These are phyloP conservation scores for Colletotrichum acutatum DNA, from an alignment of 2,329 filamentous ascomycete species.

Conservation along the genomic window DNA sequence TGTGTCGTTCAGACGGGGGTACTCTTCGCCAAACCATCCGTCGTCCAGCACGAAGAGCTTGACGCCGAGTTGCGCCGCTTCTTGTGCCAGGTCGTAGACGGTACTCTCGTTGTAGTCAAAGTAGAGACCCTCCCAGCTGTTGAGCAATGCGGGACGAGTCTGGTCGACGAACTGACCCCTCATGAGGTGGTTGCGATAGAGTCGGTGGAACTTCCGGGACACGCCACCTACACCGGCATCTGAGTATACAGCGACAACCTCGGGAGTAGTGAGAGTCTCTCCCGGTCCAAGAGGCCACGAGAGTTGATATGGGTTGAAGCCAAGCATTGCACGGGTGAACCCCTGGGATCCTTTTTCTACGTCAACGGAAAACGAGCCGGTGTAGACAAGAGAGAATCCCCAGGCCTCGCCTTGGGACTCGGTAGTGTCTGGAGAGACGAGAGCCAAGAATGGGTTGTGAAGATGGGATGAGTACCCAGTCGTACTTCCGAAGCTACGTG, in stretches of 20 bases:
- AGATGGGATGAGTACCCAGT: slow-evolving; percentile 72
- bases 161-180: slow-evolving; percentile 63
- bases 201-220: slow-evolving; percentile 69
- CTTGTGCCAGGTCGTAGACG: slow-evolving; percentile 64
- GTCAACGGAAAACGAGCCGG: slow-evolving; percentile 70
- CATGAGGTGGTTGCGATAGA: slow-evolving; percentile 71
- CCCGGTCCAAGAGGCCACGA: slow-evolving; percentile 67
- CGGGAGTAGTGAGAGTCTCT: slow-evolving; percentile 68
- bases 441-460: slow-evolving; percentile 72
- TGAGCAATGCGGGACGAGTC: slow-evolving; percentile 66
- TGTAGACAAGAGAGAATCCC: slow-evolving; percentile 74
- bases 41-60: slow-evolving; percentile 74
- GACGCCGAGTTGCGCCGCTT: slow-evolving; percentile 68
- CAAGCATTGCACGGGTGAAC: slow-evolving; percentile 68
- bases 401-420: slow-evolving; percentile 71
- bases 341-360: slow-evolving; percentile 72
- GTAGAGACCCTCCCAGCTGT: slow-evolving; percentile 73
- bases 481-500: slow-evolving; percentile 66
- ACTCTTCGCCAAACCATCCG: slow-evolving; percentile 74
- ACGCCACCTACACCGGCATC: slow-evolving; percentile 68
- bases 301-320: slow-evolving; percentile 69
- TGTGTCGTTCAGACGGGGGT: slow-evolving; percentile 67
- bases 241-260: slow-evolving; percentile 72
- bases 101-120: slow-evolving; percentile 68
- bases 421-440: slow-evolving; percentile 67